These are phyloP conservation scores for Boechera stricta DNA, from an alignment of 345 rosid species.

Conservation along the genomic window DNA sequence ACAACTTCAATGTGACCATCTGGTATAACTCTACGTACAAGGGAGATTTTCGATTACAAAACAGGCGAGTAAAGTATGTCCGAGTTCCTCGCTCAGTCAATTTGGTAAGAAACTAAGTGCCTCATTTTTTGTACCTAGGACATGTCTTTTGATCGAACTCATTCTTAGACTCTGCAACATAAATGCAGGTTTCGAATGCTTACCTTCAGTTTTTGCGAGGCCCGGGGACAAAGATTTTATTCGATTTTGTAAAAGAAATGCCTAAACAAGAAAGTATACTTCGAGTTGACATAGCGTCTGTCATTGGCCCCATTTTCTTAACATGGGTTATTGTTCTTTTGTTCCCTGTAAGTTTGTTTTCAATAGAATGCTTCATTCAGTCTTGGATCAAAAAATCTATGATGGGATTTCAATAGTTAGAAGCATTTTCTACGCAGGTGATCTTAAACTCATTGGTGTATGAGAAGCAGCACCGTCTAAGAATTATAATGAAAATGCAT, in stretches of 20 bases:
- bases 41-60: slow-evolving; percentile 30
- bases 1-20: slow-evolving; percentile 66
- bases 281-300: slow-evolving; percentile 67
- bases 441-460: slow-evolving; percentile 71
- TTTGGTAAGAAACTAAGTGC: slow-evolving; percentile 57
- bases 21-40: slow-evolving; percentile 82
- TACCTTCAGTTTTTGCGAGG: slow-evolving; percentile 65
- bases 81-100: slow-evolving; percentile 79
- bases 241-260: slow-evolving; percentile 84
- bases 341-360: slow-evolving; percentile 69
- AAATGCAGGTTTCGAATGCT: slow-evolving; percentile 72
- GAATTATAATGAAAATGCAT: slow-evolving; percentile 98
- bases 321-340: slow-evolving; percentile 55
- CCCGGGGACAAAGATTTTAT: slow-evolving; percentile 53
- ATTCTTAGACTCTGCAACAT: slow-evolving; percentile 46
- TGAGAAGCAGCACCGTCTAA: slow-evolving; percentile 77
- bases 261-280: slow-evolving; percentile 58
- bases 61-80: slow-evolving; percentile 41
- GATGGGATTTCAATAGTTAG: not conserved
- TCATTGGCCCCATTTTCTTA: slow-evolving; percentile 87
- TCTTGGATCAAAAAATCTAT: not conserved
- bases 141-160: slow-evolving; percentile 45
- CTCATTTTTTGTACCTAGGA: not conserved
- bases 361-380: not conserved
- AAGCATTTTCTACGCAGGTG: slow-evolving; percentile 54